These are phyloP conservation scores for Drechslerella coelobrocha DNA, from an alignment of 2,329 filamentous ascomycete species.

Conservation along the genomic window DNA sequence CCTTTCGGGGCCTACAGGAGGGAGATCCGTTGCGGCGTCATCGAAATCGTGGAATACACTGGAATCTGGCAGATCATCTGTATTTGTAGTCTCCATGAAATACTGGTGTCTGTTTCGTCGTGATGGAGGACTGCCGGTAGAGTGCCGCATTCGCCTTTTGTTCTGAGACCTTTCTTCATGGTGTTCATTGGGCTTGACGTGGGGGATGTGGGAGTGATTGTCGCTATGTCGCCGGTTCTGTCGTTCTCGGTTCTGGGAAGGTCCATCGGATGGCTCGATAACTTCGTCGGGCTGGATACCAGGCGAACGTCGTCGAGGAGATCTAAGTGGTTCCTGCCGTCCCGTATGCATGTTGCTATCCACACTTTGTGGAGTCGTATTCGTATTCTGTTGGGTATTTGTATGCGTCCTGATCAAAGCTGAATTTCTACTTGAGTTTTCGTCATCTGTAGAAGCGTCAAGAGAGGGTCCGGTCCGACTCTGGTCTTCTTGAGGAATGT, in stretches of 20 bases:
- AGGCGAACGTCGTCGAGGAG: slow-evolving; percentile 8
- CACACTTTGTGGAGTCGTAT: background rate
- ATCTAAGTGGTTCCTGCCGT: background rate
- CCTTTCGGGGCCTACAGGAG: slow-evolving; percentile 19
- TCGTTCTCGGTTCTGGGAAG: slow-evolving; percentile 5
- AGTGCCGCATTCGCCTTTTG: slow-evolving; percentile 26
- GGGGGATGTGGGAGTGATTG: slow-evolving; percentile 4
- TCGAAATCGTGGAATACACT: slow-evolving; percentile 35
- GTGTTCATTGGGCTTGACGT: slow-evolving; percentile 22
- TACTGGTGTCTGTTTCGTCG: slow-evolving; percentile 34
- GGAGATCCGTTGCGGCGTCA: slow-evolving; percentile 35
- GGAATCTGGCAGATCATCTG: slow-evolving; percentile 35
- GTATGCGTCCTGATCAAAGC: slow-evolving; percentile 20
- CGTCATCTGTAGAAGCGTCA: slow-evolving; percentile 22
- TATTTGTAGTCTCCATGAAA: slow-evolving; percentile 50
- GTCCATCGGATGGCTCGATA: slow-evolving; percentile 28
- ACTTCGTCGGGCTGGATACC: slow-evolving; percentile 48
- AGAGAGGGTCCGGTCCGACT: slow-evolving; percentile 34
- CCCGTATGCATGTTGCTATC: background rate
- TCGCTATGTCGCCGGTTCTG: slow-evolving; percentile 20
- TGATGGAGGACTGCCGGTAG: slow-evolving; percentile 21
- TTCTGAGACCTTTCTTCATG: background rate
- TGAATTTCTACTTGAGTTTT: slow-evolving; percentile 14
- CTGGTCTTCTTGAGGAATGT: slow-evolving; percentile 30
- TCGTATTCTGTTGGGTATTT: background rate